Evolutionary conservation across 2,329 filamentous ascomycete species (phyloP), one percentile per base, ranked within the genome.

Genomic region (Pseudomassariella vexata): DNA sequence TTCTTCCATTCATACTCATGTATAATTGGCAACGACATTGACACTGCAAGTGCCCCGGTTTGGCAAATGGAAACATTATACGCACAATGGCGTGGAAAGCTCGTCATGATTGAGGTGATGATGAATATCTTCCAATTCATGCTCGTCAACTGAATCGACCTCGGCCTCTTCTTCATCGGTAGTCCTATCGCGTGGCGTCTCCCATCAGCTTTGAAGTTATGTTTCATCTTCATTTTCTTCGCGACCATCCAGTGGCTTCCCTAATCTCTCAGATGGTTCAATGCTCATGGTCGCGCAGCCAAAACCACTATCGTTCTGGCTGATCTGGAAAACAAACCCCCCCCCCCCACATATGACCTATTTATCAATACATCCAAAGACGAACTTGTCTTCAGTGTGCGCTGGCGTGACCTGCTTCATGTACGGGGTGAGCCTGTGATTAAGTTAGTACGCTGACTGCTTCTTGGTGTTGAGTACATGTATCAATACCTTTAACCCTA

Each of bases 151-250:
- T 65, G 59, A 60, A 48, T 64, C 24, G 62, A 50, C 27, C 63
- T 55, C 28, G 61, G 53, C 5, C 39, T 64, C n/a, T 62, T 58
- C 4, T 55, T 55, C 34, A 53, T 57, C 15, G 36, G 54, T 15
- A 42, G 56, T 18, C 21, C 47, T 22, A 36, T 59, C 28, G 48
- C 60, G 35, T 67, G 65, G 63, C 49, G 66, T 21, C 61, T 68
- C 40, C 56, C 66, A 24, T 66, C 70, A 2, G 64, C 62, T 2
- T 59, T 70, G 38, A 64, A 70, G 39, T 49, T 66, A n/a, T 25
- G 67, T 15, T 66, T 68, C 39, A 57, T 54, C 22, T 36, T 54
- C 6, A 29, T 54, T 19, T 45, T 56, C 14, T 47, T 48, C 10
- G 35, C 35, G 4, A 48, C 51, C 1, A 45, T 56, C n/a, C 45